Evolutionary conservation across 169 alveolate genomes (phyloP).

Genomic region (Miamiensis avidus): DNA sequence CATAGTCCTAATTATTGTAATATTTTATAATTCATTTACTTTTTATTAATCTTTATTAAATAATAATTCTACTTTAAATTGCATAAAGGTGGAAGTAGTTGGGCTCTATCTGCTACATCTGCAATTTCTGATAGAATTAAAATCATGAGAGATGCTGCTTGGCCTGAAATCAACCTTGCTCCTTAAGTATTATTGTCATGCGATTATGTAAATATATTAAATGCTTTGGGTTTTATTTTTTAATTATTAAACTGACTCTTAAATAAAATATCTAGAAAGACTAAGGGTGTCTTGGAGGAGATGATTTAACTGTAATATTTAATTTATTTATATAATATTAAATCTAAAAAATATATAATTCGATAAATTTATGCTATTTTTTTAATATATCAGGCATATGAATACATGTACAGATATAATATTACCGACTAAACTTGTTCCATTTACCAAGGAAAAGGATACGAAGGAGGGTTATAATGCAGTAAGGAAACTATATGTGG

Average conservation of each 20-base stretch:
- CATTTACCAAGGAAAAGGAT: conserved; percentile 24
- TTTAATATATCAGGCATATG: conserved; percentile 1
- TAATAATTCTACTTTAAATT: no score
- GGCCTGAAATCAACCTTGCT: conserved; percentile 29
- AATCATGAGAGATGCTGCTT: conserved; percentile 25
- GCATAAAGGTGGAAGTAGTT: conserved; percentile 18
- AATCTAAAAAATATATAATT: no score
- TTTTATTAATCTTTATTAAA: no score
- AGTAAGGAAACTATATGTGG: conserved; percentile 36
- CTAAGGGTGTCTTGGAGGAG: conserved; percentile 33
- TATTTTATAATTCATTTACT: not conserved
- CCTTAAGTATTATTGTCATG: conserved; percentile 31
- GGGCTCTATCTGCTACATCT: conserved; percentile 41
- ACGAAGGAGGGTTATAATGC: conserved; percentile 31
- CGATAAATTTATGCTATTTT: no score
- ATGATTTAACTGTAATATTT: not conserved
- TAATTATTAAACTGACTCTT: not conserved
- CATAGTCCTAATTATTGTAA: not conserved
- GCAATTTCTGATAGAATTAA: conserved; percentile 43
- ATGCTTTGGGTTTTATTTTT: no score
- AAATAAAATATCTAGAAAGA: not conserved
- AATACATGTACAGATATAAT: conserved; percentile 17
- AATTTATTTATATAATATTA: no score
- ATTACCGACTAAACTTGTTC: conserved; percentile 46
- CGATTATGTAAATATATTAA: not conserved